Base-by-base conservation (phyloP, 306 rosid genomes). In the Lotus japonicus region DNA sequence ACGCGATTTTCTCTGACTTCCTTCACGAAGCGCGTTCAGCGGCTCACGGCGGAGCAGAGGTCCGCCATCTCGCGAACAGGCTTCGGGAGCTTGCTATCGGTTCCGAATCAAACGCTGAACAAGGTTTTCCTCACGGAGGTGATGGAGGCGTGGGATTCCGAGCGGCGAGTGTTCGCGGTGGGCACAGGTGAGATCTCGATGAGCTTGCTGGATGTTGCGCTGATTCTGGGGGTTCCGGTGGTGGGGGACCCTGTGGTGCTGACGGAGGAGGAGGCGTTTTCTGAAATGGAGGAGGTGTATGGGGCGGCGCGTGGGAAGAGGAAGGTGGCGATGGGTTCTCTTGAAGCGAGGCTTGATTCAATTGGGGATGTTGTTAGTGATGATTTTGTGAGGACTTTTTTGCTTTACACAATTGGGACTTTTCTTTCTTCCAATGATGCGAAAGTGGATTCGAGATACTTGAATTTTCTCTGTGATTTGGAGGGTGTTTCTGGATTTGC, bases 391-490 rank as follows among this genome's bases (percentile, higher is more conserved):
- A 74, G 86, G 78, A 73, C 72, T 3, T 82, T 82, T 15, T 76
- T 82, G 73, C 64, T 82, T 12, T 82, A 64, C 44, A 70, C 81
- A 0, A 41, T 82, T 65, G 86, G 83, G 44, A 60, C 78, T 2
- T 78, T 78, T 41, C 81, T 82, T 31, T 49, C 70, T 56, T 65
- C 83, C 7, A 82, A 53, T 57, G 80, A 70, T 70, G 78, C 66
- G 38, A 82, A 82, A 45, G 78, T 82, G 38, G 86, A 78, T 65
- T 77, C 86, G 1, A 73, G 83, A 12, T 82, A 74, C 38, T 70
- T 82, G 77, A 11, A 26, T 0, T 79, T 74, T 74, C 83, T 82
- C 0, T 11, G 0, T 42, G 18, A 82, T 59, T 70, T 82, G 72
- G 72, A 49, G 11, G 70, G 57, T 42, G 81, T 70, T 70, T 60